phyloP scores from a whole-genome alignment of 306 rosid species.

The Coriaria nepalensis region DNA sequence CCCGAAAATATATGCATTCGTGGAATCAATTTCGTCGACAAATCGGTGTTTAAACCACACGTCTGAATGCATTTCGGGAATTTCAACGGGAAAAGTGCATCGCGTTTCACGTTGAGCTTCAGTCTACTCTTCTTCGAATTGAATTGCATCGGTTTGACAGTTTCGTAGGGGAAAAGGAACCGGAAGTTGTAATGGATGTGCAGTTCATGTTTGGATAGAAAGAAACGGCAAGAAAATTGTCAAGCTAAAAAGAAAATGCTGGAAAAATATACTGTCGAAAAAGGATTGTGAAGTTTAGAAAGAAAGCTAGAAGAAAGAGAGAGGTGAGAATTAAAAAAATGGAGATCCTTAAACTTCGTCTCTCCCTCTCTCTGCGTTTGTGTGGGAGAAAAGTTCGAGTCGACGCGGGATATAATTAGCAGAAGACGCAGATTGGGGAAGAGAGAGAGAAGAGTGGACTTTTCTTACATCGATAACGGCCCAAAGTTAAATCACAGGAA shows the following conservation, averaged over 20 bases:
- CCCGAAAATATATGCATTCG: conserved; percentile 7
- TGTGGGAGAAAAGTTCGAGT: background rate
- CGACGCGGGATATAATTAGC: background rate
- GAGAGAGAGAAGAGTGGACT: too few relatives aligned
- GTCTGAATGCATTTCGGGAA: conserved; percentile 6
- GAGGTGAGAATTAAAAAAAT: background rate
- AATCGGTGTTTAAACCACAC: background rate
- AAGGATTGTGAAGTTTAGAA: too few relatives aligned
- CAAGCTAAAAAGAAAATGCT: background rate
- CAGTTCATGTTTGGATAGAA: conserved; percentile 21
- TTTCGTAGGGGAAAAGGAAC: background rate
- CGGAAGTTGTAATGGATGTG: background rate
- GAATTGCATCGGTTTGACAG: background rate
- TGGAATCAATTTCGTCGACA: background rate
- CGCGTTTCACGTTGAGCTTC: background rate
- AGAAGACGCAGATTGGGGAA: background rate
- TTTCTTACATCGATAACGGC: too few relatives aligned
- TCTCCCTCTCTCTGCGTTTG: background rate
- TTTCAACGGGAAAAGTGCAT: background rate
- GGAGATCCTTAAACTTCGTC: conserved; percentile 1
- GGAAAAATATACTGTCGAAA: background rate
- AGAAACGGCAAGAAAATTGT: conserved; percentile 7
- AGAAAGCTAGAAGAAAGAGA: background rate
- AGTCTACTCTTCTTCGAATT: background rate
- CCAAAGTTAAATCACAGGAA: too few relatives aligned